These are phyloP conservation scores for Lasiodiplodia sp. DNA, from an alignment of 2,329 filamentous ascomycete species.

Conservation along the genomic window DNA sequence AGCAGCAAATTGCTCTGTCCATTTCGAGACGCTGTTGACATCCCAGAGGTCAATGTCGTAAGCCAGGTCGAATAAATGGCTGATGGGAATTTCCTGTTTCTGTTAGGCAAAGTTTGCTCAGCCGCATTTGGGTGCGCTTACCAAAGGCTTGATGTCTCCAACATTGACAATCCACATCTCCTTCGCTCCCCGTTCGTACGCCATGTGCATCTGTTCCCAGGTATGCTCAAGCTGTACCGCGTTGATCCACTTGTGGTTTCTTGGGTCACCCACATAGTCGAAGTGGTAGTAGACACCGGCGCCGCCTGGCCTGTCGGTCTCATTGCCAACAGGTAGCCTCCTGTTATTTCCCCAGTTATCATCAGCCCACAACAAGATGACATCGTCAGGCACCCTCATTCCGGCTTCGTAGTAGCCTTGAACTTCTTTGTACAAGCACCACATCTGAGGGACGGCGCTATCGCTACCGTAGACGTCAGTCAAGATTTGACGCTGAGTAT, in stretches of 20 bases:
- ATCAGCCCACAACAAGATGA: slow-evolving; percentile 73
- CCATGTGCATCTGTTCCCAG: slow-evolving; percentile 70
- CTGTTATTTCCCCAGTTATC: slow-evolving; percentile 74
- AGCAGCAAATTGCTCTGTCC: slow-evolving; percentile 64
- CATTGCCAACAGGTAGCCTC: slow-evolving; percentile 65
- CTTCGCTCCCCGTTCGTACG: slow-evolving; percentile 65
- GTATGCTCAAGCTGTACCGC: slow-evolving; percentile 71
- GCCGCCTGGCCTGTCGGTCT: slow-evolving; percentile 66
- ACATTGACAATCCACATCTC: slow-evolving; percentile 73
- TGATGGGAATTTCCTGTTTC: slow-evolving; percentile 66
- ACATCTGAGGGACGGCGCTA: slow-evolving; percentile 69
- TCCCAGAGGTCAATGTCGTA: slow-evolving; percentile 68
- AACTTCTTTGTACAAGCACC: slow-evolving; percentile 79
- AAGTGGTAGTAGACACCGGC: slow-evolving; percentile 73
- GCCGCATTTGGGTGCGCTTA: slow-evolving; percentile 35
- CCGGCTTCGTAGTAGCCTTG: slow-evolving; percentile 72
- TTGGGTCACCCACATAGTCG: slow-evolving; percentile 68
- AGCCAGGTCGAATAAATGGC: slow-evolving; percentile 72
- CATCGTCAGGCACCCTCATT: slow-evolving; percentile 68
- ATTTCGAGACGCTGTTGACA: slow-evolving; percentile 62
- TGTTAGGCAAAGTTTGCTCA: slow-evolving; percentile 10
- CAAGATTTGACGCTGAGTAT: slow-evolving; percentile 66
- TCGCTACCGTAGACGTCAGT: slow-evolving; percentile 61
- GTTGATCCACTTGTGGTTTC: slow-evolving; percentile 67
- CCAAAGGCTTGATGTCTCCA: slow-evolving; percentile 69